Percentiles rank a stretch among this genome's conserved stretches.
Evolutionary conservation across 257 asterid genomes (phyloP).

Genomic region (Solanum sparsipilum): DNA sequence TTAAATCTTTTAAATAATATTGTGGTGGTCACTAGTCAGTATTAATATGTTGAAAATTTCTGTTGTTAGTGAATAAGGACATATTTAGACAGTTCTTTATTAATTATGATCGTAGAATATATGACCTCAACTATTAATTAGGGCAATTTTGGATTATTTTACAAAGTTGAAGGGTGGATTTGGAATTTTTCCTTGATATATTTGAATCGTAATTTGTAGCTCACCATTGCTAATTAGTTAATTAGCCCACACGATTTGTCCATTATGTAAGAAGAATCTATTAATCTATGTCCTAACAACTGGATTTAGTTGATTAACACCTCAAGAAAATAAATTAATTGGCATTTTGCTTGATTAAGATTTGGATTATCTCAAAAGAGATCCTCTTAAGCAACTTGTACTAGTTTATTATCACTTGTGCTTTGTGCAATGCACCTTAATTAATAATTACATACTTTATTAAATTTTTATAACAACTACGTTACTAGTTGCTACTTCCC

Average conservation of each 20-base stretch:
- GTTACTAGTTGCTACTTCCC: not conserved
- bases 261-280: not conserved
- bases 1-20: not conserved
- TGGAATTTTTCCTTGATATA: not conserved
- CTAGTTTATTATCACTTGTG: not conserved
- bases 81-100: too few relatives aligned
- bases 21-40: too few relatives aligned
- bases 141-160: not conserved
- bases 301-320: not conserved
- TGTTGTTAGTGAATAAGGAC: not conserved
- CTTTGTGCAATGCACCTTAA: slow-evolving; percentile 5
- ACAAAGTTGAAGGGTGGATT: not conserved
- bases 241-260: not conserved
- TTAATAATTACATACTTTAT: not conserved
- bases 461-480: not conserved
- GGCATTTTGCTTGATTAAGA: not conserved
- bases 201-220: not conserved
- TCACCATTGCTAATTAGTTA: not conserved
- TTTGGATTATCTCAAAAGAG: slow-evolving; percentile 2
- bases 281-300: slow-evolving; percentile 1
- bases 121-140: not conserved
- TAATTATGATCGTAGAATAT: not conserved
- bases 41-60: not conserved
- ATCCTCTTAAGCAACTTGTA: not conserved
- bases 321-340: not conserved